Conservation (phyloP, 768 basidiomycete species). For the Myochromella boudieri region DNA sequence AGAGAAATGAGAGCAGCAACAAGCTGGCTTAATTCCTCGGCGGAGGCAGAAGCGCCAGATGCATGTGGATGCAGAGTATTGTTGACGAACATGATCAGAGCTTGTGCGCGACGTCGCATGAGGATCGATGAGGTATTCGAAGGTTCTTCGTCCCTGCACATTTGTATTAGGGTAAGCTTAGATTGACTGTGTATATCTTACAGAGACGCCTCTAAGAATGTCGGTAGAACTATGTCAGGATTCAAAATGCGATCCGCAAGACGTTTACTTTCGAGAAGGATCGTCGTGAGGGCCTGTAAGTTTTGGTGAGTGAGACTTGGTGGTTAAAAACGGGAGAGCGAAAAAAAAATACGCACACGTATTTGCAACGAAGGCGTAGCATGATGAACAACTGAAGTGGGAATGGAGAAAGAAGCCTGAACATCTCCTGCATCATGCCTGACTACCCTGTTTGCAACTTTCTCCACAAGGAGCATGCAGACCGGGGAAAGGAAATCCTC, state of each 20-base stretch:
- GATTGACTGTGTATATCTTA: slow-evolving; percentile 30
- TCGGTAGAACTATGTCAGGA: slow-evolving; percentile 34
- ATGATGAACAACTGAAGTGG: slow-evolving; percentile 64
- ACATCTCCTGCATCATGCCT: slow-evolving; percentile 64
- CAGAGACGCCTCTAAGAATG: slow-evolving; percentile 60
- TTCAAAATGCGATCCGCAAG: slow-evolving; percentile 45
- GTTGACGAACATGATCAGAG: slow-evolving; percentile 66
- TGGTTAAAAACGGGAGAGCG: background rate
- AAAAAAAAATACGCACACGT: slow-evolving; percentile 38
- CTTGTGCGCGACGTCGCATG: slow-evolving; percentile 61
- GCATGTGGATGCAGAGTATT: slow-evolving; percentile 42
- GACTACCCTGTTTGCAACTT: slow-evolving; percentile 64
- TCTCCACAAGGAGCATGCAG: slow-evolving; percentile 83
- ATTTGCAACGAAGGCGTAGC: slow-evolving; percentile 48
- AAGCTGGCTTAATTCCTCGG: slow-evolving; percentile 37
- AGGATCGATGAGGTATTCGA: slow-evolving; percentile 40
- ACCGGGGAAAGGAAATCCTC: slow-evolving; percentile 80
- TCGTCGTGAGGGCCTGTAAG: slow-evolving; percentile 57
- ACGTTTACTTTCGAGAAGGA: slow-evolving; percentile 65
- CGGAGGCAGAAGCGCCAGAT: slow-evolving; percentile 20
- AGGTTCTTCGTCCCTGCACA: slow-evolving; percentile 59
- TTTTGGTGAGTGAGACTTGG: slow-evolving; percentile 2
- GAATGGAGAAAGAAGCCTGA: slow-evolving; percentile 59
- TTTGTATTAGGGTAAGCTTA: background rate
- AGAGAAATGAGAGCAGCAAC: slow-evolving; percentile 51